Percentiles rank a stretch among this genome's conserved stretches.
Conservation (phyloP, 805 yeast species). For the Yamadazyma sp. region DNA sequence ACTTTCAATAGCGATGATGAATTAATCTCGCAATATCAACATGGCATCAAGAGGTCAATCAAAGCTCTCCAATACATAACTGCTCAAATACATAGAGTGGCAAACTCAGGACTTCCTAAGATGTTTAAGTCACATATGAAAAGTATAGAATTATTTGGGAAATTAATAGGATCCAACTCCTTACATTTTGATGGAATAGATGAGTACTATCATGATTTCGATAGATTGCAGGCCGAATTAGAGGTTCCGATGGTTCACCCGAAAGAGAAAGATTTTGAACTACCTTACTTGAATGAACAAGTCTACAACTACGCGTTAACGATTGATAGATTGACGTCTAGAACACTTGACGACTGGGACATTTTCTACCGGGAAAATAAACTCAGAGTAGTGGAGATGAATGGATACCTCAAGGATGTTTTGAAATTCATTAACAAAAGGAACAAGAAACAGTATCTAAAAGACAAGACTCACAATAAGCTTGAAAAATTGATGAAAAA, state of each 20-base stretch:
- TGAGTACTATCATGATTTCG: conserved; percentile 31
- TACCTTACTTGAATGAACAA: conserved; percentile 27
- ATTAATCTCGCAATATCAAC: conserved; percentile 40
- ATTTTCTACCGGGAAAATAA: conserved; percentile 28
- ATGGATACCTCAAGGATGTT: conserved; percentile 32
- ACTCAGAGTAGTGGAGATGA: conserved; percentile 40
- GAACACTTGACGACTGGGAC: conserved; percentile 23
- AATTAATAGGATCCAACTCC: conserved; percentile 33
- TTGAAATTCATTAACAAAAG: conserved; percentile 45
- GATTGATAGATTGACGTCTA: conserved; percentile 20
- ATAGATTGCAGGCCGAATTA: conserved; percentile 24
- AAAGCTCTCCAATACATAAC: conserved; percentile 45
- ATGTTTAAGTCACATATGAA: conserved; percentile 34
- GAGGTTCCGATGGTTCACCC: conserved; percentile 38
- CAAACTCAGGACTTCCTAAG: conserved; percentile 27
- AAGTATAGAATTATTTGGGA: conserved; percentile 29
- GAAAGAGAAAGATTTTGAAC: conserved; percentile 28
- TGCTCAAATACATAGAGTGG: conserved; percentile 25
- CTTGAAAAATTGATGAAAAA: conserved; percentile 39
- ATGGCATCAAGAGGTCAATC: conserved; percentile 41
- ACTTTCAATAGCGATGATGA: conserved; percentile 35
- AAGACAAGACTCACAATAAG: conserved; percentile 35
- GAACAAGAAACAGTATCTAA: conserved; percentile 42
- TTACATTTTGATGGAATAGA: conserved; percentile 36
- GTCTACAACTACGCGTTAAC: conserved; percentile 25